phyloP scores from a whole-genome alignment of 768 basidiomycete species.

The Fomitopsis serialis region DNA sequence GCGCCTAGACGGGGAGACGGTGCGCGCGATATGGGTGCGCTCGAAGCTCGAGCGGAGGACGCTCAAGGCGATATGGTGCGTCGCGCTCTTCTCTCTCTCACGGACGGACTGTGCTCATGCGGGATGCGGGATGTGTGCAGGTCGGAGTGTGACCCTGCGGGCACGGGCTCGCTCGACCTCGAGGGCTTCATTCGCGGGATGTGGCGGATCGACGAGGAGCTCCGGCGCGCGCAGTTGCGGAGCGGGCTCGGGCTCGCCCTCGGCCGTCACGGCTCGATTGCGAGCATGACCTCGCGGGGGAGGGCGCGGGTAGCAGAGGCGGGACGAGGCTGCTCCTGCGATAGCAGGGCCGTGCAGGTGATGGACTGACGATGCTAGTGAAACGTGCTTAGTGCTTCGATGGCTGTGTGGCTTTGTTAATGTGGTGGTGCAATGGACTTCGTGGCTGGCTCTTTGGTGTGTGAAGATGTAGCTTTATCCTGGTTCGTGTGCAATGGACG shows the following conservation, averaged over 20 bases:
- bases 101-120: not conserved
- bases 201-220: constrained; percentile 85
- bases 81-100: not conserved
- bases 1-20: constrained; percentile 47
- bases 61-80: constrained; percentile 65
- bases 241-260: not conserved
- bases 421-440: not conserved
- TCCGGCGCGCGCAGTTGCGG: constrained; percentile 48
- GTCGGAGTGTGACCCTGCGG: constrained; percentile 61
- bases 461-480: not conserved
- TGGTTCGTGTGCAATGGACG: not conserved
- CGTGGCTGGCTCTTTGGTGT: not conserved
- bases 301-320: not conserved
- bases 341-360: too few species aligned
- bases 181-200: constrained; percentile 72
- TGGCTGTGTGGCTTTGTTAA: too few species aligned
- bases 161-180: constrained; percentile 52
- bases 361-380: too few species aligned
- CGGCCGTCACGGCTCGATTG: not conserved
- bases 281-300: not conserved
- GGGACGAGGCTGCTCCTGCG: too few species aligned
- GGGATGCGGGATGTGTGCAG: constrained; percentile 38
- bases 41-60: constrained; percentile 49
- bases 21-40: constrained; percentile 57
- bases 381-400: too few species aligned